A percentile compares a stretch with the other conserved stretches of the same genome.
Evolutionary conservation across 371 early-diverging fungal genomes (phyloP).

Genomic region (Mortierella sp.): DNA sequence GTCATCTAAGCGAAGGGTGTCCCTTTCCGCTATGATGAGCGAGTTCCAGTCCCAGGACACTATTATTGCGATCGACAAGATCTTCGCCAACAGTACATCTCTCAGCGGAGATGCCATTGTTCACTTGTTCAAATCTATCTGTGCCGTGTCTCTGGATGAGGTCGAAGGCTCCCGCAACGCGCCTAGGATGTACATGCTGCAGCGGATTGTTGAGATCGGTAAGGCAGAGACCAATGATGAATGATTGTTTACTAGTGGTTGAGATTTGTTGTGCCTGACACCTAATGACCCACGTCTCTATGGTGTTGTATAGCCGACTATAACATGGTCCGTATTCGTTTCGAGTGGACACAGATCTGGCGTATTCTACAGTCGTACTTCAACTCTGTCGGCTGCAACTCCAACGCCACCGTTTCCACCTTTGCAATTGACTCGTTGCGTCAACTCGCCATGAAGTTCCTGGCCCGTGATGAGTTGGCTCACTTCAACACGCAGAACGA

Average conservation of each 20-base stretch:
- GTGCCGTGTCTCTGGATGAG: constrained; percentile 56
- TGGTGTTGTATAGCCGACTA: constrained; percentile 49
- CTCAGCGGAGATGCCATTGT: constrained; percentile 58
- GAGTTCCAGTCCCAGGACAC: constrained; percentile 66
- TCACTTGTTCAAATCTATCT: constrained; percentile 55
- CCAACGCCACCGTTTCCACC: constrained; percentile 63
- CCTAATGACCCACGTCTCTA: background rate
- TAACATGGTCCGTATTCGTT: constrained; percentile 73
- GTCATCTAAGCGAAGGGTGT: constrained; percentile 38
- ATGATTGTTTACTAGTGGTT: background rate
- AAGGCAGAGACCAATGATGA: constrained; percentile 29
- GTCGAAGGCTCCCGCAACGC: constrained; percentile 53
- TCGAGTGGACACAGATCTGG: constrained; percentile 82
- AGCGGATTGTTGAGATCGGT: constrained; percentile 67
- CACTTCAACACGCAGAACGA: constrained; percentile 78
- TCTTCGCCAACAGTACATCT: constrained; percentile 69
- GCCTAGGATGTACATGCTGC: constrained; percentile 60
- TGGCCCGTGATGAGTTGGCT: constrained; percentile 78
- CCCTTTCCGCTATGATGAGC: constrained; percentile 57
- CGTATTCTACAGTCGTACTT: constrained; percentile 74
- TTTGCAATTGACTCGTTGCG: constrained; percentile 79
- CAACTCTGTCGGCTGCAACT: constrained; percentile 69
- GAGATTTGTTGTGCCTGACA: constrained; percentile 1
- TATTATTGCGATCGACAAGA: constrained; percentile 75
- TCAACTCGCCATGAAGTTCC: constrained; percentile 76